Conservation (phyloP, 139 green algal genomes). For the Spirogloea muscicola region DNA sequence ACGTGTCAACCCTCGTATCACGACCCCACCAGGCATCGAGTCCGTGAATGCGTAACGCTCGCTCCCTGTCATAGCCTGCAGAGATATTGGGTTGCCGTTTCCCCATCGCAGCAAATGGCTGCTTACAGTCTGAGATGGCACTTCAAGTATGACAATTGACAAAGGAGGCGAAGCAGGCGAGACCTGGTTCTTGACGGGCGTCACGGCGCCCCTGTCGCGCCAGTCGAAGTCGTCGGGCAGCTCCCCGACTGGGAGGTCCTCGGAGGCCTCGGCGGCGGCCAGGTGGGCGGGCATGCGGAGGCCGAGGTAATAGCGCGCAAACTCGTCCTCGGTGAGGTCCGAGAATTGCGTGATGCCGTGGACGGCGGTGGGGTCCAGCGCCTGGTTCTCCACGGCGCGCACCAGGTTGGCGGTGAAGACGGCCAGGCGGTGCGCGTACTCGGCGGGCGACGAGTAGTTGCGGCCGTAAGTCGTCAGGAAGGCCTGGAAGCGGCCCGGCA, state of each 20-base stretch:
- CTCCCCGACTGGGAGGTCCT: slow-evolving; percentile 31
- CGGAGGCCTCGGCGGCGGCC: not conserved
- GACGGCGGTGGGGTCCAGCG: slow-evolving; percentile 32
- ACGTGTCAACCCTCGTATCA: too few species aligned
- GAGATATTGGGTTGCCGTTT: too few species aligned
- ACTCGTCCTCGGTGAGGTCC: slow-evolving; percentile 57
- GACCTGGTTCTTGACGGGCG: slow-evolving; percentile 70
- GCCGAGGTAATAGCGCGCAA: slow-evolving; percentile 36
- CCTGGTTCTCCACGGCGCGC: slow-evolving; percentile 24
- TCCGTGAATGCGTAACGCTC: too few species aligned
- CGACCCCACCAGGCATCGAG: too few species aligned
- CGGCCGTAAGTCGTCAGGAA: too few species aligned
- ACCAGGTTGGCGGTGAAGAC: slow-evolving; percentile 25
- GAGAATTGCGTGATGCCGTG: slow-evolving; percentile 49
- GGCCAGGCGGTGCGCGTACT: slow-evolving; percentile 8
- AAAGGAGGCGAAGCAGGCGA: too few species aligned
- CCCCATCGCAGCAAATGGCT: too few species aligned
- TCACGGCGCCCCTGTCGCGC: slow-evolving; percentile 59
- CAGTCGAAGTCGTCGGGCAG: slow-evolving; percentile 61
- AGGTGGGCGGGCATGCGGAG: slow-evolving; percentile 17
- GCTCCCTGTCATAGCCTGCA: too few species aligned
- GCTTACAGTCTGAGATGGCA: too few species aligned
- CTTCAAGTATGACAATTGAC: too few species aligned
- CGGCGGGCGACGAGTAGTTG: too few species aligned
- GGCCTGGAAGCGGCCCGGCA: too few species aligned